Conservation (phyloP, 1,284 basidiomycete genomes). For the Melampsora americana region DNA sequence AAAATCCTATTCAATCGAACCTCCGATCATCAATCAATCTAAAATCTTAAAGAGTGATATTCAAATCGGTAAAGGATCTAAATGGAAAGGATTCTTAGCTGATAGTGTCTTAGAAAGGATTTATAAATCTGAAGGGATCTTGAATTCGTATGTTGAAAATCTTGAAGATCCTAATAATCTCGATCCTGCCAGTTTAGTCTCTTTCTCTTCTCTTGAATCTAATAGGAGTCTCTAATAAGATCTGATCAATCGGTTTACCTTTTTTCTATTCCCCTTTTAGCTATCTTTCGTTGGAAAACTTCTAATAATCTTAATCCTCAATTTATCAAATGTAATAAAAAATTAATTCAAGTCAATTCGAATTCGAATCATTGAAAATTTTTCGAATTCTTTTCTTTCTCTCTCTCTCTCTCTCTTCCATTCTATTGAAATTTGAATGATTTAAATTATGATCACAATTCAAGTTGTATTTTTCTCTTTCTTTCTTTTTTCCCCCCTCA, state of each 20-base stretch:
- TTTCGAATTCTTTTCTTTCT: background rate
- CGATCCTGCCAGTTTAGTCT: conserved; percentile 37
- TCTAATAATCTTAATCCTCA: background rate
- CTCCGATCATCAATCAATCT: conserved; percentile 53
- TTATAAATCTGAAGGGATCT: conserved; percentile 56
- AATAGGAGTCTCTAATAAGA: background rate
- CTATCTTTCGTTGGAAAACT: background rate
- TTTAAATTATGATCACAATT: too few relatives aligned
- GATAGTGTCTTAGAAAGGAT: conserved; percentile 54
- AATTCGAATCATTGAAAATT: background rate
- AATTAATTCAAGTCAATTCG: background rate
- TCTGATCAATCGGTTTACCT: background rate
- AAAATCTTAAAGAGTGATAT: conserved; percentile 54
- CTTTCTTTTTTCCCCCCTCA: too few relatives aligned
- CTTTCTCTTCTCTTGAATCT: background rate
- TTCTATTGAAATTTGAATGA: too few relatives aligned
- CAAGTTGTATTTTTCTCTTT: too few relatives aligned
- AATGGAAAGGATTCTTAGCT: conserved; percentile 51
- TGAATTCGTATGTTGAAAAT: conserved; percentile 56
- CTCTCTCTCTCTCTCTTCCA: too few relatives aligned
- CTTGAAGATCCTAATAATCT: background rate
- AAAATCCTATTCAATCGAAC: conserved; percentile 53
- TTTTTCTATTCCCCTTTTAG: background rate
- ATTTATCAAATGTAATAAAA: conserved; percentile 6
- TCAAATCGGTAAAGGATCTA: conserved; percentile 51